A percentile compares a stretch with the other conserved stretches of the same genome.
Conservation (phyloP, 2,329 filamentous ascomycete genomes). For the Rachicladosporium sp. region DNA sequence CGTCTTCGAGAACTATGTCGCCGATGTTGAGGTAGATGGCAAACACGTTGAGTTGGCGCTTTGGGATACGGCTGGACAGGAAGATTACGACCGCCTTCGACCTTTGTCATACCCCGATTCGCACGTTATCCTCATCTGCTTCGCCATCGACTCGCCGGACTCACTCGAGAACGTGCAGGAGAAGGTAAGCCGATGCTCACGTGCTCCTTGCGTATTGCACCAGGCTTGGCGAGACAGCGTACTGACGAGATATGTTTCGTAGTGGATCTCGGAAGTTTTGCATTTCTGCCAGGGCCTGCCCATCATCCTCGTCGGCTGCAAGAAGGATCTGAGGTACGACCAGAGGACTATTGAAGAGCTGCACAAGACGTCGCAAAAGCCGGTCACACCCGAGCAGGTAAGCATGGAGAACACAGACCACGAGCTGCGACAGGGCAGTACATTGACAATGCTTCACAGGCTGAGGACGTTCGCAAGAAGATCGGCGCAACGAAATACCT, state of each 20-base stretch:
- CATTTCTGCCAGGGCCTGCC: slow-evolving; percentile 98
- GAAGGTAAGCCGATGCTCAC: slow-evolving; percentile 57
- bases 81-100: slow-evolving; percentile 99
- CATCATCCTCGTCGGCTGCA: slow-evolving; percentile 97
- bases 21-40: slow-evolving; percentile 99
- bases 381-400: slow-evolving; percentile 94
- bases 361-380: slow-evolving; percentile 98
- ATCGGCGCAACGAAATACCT: slow-evolving; percentile 69
- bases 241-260: slow-evolving; percentile 14
- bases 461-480: slow-evolving; percentile 85
- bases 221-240: slow-evolving; percentile 7
- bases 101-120: slow-evolving; percentile 98
- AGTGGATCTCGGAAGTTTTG: slow-evolving; percentile 99
- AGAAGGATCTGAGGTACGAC: slow-evolving; percentile 98
- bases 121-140: slow-evolving; percentile 98
- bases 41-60: slow-evolving; percentile 98
- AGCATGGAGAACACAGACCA: slow-evolving; percentile 24
- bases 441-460: slow-evolving; percentile 40
- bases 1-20: slow-evolving; percentile 99
- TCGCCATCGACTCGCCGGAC: slow-evolving; percentile 95
- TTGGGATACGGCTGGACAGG: slow-evolving; percentile 99
- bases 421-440: slow-evolving; percentile 2
- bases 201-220: slow-evolving; percentile 10
- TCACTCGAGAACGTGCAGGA: slow-evolving; percentile 99
- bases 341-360: slow-evolving; percentile 97